phyloP scores from a whole-genome alignment of 2,329 filamentous ascomycete genomes.

The Trichophyton verrucosum region DNA sequence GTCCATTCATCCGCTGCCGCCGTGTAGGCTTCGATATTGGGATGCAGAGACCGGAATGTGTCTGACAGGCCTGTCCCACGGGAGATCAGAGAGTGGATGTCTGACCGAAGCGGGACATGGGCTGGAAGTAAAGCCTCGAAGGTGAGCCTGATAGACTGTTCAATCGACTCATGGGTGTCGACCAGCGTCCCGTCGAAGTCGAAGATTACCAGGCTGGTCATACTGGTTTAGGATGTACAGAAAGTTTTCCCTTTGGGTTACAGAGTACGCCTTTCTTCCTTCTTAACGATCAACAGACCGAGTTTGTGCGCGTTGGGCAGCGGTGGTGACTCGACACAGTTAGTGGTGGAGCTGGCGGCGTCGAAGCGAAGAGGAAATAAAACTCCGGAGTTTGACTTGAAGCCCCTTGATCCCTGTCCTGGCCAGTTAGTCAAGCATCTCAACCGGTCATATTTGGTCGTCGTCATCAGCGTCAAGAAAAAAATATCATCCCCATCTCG shows the following conservation, averaged over 20 bases:
- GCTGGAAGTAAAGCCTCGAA: constrained; percentile 7
- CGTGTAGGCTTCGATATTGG: neutral
- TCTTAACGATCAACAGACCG: neutral
- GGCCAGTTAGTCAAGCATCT: neutral
- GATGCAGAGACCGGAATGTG: constrained; percentile 8
- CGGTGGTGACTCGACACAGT: no score
- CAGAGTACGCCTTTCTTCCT: neutral
- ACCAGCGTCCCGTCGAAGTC: constrained; percentile 11
- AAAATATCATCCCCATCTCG: neutral
- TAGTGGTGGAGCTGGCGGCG: neutral
- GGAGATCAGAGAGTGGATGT: constrained; percentile 9
- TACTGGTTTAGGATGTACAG: constrained; percentile 1
- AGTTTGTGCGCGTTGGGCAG: neutral
- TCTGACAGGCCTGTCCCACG: constrained; percentile 8
- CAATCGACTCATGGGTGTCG: constrained; percentile 11
- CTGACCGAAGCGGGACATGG: constrained; percentile 6
- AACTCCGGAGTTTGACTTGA: neutral
- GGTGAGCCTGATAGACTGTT: constrained; percentile 9
- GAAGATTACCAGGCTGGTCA: constrained; percentile 8
- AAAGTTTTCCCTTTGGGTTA: neutral
- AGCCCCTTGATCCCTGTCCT: neutral
- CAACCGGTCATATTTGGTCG: neutral
- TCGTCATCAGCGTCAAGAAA: neutral
- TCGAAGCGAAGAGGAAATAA: neutral
- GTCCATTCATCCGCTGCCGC: constrained; percentile 5